These are phyloP conservation scores for Xanthoconium purpureum DNA, from an alignment of 768 basidiomycete species.

Conservation along the genomic window DNA sequence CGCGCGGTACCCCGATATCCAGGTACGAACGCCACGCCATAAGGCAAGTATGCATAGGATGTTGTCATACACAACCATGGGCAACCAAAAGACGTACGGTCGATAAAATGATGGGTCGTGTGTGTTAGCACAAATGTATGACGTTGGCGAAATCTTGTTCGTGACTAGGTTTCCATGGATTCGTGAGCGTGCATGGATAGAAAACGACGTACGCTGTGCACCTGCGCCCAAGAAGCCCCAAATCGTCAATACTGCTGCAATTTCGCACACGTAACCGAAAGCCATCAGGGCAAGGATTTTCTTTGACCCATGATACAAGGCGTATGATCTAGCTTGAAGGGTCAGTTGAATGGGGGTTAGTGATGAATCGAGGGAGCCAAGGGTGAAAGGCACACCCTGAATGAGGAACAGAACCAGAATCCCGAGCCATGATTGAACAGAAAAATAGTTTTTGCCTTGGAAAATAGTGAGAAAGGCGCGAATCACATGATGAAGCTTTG, in stretches of 20 bases:
- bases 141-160: slow-evolving; percentile 1
- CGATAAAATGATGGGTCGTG: neutral
- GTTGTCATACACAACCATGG: slow-evolving; percentile 5
- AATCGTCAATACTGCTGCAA: slow-evolving; percentile 1
- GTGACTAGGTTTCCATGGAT: neutral
- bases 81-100: slow-evolving; percentile 5
- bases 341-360: slow-evolving; percentile 5
- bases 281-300: slow-evolving; percentile 8
- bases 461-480: neutral
- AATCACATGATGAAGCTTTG: neutral
- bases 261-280: slow-evolving; percentile 11
- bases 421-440: slow-evolving; percentile 10
- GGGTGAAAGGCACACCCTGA: slow-evolving; percentile 7
- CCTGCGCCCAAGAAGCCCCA: slow-evolving; percentile 1
- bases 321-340: slow-evolving; percentile 17
- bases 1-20: neutral
- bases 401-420: slow-evolving; percentile 9
- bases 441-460: slow-evolving; percentile 14
- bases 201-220: slow-evolving; percentile 2
- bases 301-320: slow-evolving; percentile 13
- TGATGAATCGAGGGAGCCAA: neutral
- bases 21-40: slow-evolving; percentile 3
- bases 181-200: neutral
- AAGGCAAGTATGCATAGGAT: slow-evolving; percentile 3
- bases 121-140: slow-evolving; percentile 4